Evolutionary conservation across 257 asterid genomes (phyloP).

Genomic region (Prunella vulgaris): DNA sequence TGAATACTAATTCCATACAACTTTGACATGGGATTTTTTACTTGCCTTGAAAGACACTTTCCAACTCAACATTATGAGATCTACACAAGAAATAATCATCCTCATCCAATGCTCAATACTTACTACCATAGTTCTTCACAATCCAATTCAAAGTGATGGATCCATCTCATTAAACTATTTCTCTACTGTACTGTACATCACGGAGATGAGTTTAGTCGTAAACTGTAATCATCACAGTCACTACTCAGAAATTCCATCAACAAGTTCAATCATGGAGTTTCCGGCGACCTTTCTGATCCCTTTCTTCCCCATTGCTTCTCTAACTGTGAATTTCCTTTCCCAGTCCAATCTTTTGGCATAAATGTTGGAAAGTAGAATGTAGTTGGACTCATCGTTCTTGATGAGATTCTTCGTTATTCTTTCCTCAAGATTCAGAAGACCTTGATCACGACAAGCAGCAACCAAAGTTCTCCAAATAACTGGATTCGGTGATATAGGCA

Average conservation of each 20-base stretch:
- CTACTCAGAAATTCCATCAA: constrained; percentile 40
- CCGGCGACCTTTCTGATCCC: constrained; percentile 74
- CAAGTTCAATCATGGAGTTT: constrained; percentile 70
- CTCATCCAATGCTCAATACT: neutral
- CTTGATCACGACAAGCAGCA: constrained; percentile 49
- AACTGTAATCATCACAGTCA: too few species aligned
- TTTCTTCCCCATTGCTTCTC: constrained; percentile 63
- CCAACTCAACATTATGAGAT: too few species aligned
- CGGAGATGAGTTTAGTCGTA: too few species aligned
- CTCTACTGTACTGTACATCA: too few species aligned
- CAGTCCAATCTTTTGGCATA: constrained; percentile 57
- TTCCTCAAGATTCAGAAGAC: constrained; percentile 54
- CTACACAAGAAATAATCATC: too few species aligned
- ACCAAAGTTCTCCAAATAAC: constrained; percentile 58
- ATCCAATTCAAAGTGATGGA: constrained; percentile 50
- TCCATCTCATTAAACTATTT: neutral
- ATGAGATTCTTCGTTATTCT: constrained; percentile 43
- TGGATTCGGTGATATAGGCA: constrained; percentile 69
- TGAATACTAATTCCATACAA: too few species aligned
- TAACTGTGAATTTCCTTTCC: constrained; percentile 54
- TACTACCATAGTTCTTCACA: constrained; percentile 50
- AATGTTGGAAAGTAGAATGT: constrained; percentile 57
- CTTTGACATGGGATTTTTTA: too few species aligned
- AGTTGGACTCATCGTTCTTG: constrained; percentile 50
- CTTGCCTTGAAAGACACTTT: too few species aligned